A percentile compares a stretch with the other conserved stretches of the same genome.
These are phyloP conservation scores for Suhomyces sp. DNA, from an alignment of 805 yeast genomes.

Conservation along the genomic window DNA sequence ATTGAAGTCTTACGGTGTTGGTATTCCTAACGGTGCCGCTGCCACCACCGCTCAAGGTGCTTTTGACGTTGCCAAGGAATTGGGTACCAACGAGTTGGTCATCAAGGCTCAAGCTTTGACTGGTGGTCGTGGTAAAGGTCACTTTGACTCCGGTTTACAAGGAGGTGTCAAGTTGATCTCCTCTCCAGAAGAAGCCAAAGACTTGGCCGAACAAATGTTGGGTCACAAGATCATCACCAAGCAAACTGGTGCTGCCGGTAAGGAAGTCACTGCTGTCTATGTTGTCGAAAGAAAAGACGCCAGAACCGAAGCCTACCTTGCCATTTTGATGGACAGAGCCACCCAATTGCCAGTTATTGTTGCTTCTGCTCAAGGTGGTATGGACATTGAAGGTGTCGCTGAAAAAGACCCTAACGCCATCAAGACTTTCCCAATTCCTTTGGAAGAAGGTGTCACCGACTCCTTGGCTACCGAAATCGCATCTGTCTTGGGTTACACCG, in stretches of 20 bases:
- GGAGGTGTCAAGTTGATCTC: constrained; percentile 94
- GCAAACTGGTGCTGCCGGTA: constrained; percentile 97
- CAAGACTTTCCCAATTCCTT: constrained; percentile 78
- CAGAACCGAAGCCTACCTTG: constrained; percentile 90
- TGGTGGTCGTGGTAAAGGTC: constrained; percentile 99
- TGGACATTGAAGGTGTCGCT: constrained; percentile 99
- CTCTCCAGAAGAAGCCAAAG: constrained; percentile 81
- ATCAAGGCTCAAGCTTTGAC: constrained; percentile 98
- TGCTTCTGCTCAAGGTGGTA: constrained; percentile 98
- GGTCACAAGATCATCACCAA: constrained; percentile 92
- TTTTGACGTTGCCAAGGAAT: constrained; percentile 69
- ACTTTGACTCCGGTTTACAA: constrained; percentile 90
- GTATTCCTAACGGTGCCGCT: constrained; percentile 88
- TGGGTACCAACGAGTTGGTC: constrained; percentile 80
- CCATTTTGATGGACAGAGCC: constrained; percentile 92
- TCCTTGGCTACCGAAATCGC: constrained; percentile 75
- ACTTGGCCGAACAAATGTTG: constrained; percentile 85
- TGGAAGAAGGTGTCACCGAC: constrained; percentile 77
- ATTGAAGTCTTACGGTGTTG: constrained; percentile 77
- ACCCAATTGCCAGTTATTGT: constrained; percentile 89
- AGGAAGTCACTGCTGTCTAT: constrained; percentile 94
- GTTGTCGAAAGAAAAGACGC: constrained; percentile 93
- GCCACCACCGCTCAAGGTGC: constrained; percentile 91
- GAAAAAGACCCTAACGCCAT: constrained; percentile 86
- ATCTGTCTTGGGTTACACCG: constrained; percentile 74